Conservation (phyloP, 208 protist genomes). For the Strigomonas galati region DNA sequence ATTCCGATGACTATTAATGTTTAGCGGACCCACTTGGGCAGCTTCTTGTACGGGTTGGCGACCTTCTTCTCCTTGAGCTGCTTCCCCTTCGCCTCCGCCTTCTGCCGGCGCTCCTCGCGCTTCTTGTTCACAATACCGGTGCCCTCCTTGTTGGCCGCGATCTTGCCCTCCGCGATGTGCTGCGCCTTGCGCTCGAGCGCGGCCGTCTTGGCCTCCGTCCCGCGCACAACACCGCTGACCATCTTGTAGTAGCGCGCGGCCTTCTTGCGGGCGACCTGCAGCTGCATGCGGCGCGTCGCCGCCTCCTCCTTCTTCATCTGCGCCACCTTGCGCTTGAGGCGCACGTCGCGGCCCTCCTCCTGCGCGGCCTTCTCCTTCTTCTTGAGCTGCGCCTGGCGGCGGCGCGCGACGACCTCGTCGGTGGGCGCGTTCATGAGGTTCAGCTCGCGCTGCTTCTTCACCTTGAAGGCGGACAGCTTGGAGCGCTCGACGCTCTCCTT, state of each 20-base stretch:
- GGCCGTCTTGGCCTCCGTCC: conserved; percentile 47
- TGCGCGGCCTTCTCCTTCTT: conserved; percentile 32
- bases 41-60: conserved; percentile 80
- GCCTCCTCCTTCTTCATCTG: conserved; percentile 72
- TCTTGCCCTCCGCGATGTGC: conserved; percentile 66
- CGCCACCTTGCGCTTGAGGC: conserved; percentile 62
- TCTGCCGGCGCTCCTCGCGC: conserved; percentile 42
- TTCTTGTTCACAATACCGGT: conserved; percentile 59
- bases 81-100: conserved; percentile 46
- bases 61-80: conserved; percentile 56
- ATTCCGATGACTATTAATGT: no score
- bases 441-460: conserved; percentile 84
- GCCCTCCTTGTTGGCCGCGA: conserved; percentile 47
- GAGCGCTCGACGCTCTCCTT: conserved; percentile 72
- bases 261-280: conserved; percentile 90
- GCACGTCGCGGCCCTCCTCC: conserved; percentile 43
- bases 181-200: conserved; percentile 74
- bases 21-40: conserved; percentile 85
- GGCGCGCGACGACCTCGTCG: conserved; percentile 69
- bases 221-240: conserved; percentile 78
- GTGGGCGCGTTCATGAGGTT: conserved; percentile 89
- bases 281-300: conserved; percentile 83
- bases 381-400: conserved; percentile 57
- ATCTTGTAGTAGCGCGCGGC: conserved; percentile 88
- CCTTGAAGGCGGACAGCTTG: conserved; percentile 83